Evolutionary conservation across 2,329 filamentous ascomycete species (phyloP).

Genomic region (Microdochium bolleyi): DNA sequence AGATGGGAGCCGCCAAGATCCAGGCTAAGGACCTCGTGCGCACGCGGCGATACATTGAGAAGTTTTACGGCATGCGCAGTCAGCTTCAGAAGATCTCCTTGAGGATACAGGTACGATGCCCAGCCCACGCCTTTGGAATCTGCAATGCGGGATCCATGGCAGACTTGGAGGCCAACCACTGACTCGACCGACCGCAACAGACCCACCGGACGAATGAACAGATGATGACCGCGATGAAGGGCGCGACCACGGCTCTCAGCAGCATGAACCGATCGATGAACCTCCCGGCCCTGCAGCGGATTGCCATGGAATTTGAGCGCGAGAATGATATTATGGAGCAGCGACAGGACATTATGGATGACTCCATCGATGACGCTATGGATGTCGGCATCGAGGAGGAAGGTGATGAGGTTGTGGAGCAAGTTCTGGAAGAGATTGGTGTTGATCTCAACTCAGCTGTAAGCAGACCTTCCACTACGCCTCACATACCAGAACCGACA

Average conservation of each 20-base stretch:
- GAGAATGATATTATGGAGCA: conserved; percentile 99
- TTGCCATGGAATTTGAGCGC: conserved; percentile 97
- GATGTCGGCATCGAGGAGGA: conserved; percentile 87
- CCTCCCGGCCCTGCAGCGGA: conserved; percentile 85
- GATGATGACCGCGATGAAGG: conserved; percentile 99
- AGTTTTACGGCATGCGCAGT: conserved; percentile 97
- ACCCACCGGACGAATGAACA: conserved; percentile 97
- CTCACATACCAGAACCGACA: conserved; percentile 10
- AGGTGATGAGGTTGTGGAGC: conserved; percentile 92
- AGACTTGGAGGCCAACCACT: neutral
- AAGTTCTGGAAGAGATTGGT: conserved; percentile 94
- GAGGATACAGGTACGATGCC: conserved; percentile 68
- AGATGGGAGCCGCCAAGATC: conserved; percentile 98
- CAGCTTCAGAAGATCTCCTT: conserved; percentile 94
- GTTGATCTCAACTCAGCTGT: conserved; percentile 87
- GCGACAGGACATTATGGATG: conserved; percentile 99
- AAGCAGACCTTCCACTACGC: conserved; percentile 28
- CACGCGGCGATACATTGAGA: conserved; percentile 89
- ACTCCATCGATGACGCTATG: conserved; percentile 94
- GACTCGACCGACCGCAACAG: conserved; percentile 33
- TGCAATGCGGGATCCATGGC: neutral
- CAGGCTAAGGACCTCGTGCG: conserved; percentile 95
- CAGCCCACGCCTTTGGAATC: too few relatives aligned
- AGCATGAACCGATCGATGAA: conserved; percentile 99
- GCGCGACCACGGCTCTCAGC: conserved; percentile 82